These are phyloP conservation scores for Neurospora sp. DNA, from an alignment of 495 filamentous ascomycete genomes.

Conservation along the genomic window DNA sequence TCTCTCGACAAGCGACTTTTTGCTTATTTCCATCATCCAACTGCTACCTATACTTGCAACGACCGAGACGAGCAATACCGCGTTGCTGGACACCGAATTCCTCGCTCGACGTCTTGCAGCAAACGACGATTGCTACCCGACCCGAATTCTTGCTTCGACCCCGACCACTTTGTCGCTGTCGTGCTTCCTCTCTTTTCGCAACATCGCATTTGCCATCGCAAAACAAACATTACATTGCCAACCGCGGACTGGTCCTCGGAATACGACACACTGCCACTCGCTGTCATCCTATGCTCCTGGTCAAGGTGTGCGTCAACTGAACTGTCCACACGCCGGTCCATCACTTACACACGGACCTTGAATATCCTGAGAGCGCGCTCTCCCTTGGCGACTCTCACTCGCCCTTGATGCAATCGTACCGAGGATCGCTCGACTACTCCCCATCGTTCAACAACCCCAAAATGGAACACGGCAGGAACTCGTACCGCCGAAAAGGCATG, in stretches of 20 bases:
- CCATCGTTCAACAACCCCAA: constrained; percentile 57
- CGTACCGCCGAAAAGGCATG: constrained; percentile 49
- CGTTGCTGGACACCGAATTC: not conserved
- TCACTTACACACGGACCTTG: constrained; percentile 7
- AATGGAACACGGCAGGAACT: constrained; percentile 59
- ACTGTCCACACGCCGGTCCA: constrained; percentile 10
- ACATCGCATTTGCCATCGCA: not conserved
- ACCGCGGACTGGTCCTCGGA: not conserved
- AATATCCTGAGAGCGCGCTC: not conserved
- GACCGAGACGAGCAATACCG: not conserved
- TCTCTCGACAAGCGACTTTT: not conserved
- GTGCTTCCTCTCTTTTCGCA: not conserved
- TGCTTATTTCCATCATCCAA: not conserved
- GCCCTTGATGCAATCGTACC: constrained; percentile 60
- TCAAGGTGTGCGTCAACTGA: constrained; percentile 15
- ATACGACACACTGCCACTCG: not conserved
- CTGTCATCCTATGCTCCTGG: constrained; percentile 9
- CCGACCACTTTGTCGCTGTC: not conserved
- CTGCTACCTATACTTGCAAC: not conserved
- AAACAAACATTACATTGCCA: not conserved
- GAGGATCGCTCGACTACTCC: constrained; percentile 53
- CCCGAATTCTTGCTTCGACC: not conserved
- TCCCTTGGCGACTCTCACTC: constrained; percentile 10
- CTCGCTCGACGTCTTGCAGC: not conserved
- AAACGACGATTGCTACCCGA: not conserved